Percentiles rank a stretch among this genome's conserved stretches.
Evolutionary conservation across 164 flowering plant genomes (phyloP).

Genomic region (Aristolochia contorta): DNA sequence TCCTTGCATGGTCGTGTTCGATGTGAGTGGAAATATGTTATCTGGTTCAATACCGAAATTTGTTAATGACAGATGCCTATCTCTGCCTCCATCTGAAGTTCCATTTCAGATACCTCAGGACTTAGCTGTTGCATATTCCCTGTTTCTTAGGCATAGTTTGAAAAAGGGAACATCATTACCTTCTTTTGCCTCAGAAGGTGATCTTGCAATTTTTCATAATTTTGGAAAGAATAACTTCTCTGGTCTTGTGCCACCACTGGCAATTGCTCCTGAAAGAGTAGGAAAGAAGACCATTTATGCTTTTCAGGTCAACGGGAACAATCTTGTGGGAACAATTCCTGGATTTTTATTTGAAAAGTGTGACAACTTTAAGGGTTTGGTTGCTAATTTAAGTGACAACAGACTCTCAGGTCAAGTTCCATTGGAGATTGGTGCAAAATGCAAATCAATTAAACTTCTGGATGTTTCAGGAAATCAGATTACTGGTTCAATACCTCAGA

Average conservation of each 20-base stretch:
- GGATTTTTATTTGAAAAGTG: slow-evolving; percentile 51
- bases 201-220: slow-evolving; percentile 43
- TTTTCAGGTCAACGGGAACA: slow-evolving; percentile 53
- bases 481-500: slow-evolving; percentile 41
- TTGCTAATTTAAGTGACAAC: slow-evolving; percentile 54
- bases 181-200: slow-evolving; percentile 21
- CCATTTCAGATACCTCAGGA: slow-evolving; percentile 3
- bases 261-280: slow-evolving; percentile 38
- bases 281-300: slow-evolving; percentile 47
- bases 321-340: slow-evolving; percentile 48
- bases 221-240: slow-evolving; percentile 59
- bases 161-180: slow-evolving; percentile 19
- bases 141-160: slow-evolving; percentile 30
- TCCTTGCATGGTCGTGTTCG: slow-evolving; percentile 64
- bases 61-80: slow-evolving; percentile 24
- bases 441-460: slow-evolving; percentile 44
- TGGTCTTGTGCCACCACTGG: slow-evolving; percentile 42
- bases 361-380: slow-evolving; percentile 29
- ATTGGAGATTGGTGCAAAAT: slow-evolving; percentile 28
- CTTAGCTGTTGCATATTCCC: slow-evolving; percentile 30
- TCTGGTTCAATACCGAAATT: slow-evolving; percentile 60
- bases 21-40: slow-evolving; percentile 53
- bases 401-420: slow-evolving; percentile 53
- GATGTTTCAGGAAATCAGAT: slow-evolving; percentile 67
- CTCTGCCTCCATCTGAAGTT: slow-evolving; percentile 10